A percentile compares a stretch with the other conserved stretches of the same genome.
phyloP scores from a whole-genome alignment of 768 basidiomycete species.

The Mycena alexandri region DNA sequence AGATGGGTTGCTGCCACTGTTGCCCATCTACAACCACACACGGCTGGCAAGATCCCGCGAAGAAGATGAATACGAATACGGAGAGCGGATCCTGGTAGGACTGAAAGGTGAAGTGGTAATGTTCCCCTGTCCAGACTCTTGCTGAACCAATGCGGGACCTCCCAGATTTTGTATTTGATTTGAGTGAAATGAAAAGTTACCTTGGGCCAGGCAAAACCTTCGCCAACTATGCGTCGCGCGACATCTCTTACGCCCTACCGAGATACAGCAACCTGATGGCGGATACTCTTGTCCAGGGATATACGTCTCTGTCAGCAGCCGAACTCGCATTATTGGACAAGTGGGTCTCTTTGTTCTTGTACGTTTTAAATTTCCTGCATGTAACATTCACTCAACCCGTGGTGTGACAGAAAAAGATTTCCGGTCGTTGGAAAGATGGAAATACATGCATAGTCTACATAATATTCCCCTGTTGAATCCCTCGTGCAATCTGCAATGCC shows the following conservation, averaged over 20 bases:
- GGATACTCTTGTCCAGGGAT: neutral
- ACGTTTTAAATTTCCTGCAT: neutral
- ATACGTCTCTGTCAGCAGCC: neutral
- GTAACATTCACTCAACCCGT: neutral
- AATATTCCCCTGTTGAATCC: constrained; percentile 8
- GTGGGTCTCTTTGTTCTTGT: neutral
- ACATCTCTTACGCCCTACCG: constrained; percentile 10
- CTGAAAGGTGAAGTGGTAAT: too few species aligned
- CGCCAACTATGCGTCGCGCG: neutral
- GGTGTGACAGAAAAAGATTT: neutral
- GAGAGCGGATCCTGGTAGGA: too few species aligned
- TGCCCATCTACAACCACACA: too few species aligned
- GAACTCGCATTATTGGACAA: neutral
- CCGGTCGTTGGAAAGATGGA: neutral
- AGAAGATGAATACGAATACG: too few species aligned
- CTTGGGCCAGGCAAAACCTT: neutral
- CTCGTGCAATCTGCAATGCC: constrained; percentile 8
- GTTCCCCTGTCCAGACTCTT: too few species aligned
- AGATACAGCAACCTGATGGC: neutral
- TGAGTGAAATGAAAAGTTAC: neutral
- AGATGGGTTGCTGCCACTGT: too few species aligned
- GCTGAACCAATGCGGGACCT: too few species aligned
- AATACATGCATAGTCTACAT: neutral
- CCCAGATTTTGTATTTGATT: constrained; percentile 6
- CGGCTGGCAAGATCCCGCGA: too few species aligned